Evolutionary conservation across 306 rosid genomes (phyloP).

Genomic region (Vigna unguiculata): DNA sequence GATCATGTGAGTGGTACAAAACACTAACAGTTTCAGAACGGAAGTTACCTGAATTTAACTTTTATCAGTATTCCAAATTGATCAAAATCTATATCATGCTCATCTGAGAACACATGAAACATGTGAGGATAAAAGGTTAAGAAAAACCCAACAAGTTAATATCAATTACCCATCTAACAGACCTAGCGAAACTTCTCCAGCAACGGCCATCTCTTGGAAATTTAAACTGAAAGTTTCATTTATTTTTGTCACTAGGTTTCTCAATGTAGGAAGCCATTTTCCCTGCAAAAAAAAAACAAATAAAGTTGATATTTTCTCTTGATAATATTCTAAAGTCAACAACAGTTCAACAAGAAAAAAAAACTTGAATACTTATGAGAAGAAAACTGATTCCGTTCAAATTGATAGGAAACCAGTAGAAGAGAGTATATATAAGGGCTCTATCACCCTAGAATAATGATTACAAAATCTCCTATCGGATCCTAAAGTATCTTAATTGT

Average conservation of each 20-base stretch:
- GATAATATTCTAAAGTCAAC: conserved; percentile 24
- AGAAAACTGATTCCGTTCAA: too few relatives aligned
- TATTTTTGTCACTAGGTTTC: conserved; percentile 85
- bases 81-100: conserved; percentile 82
- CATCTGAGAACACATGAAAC: conserved; percentile 68
- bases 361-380: too few relatives aligned
- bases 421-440: too few relatives aligned
- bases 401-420: too few relatives aligned
- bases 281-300: conserved; percentile 56
- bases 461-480: too few relatives aligned
- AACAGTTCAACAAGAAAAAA: not conserved
- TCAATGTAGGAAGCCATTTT: conserved; percentile 88
- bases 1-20: conserved; percentile 9
- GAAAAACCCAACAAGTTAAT: conserved; percentile 25
- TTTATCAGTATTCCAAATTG: conserved; percentile 88
- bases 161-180: conserved; percentile 29
- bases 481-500: too few relatives aligned
- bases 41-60: conserved; percentile 93
- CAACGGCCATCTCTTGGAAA: conserved; percentile 98
- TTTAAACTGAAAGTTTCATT: conserved; percentile 85
- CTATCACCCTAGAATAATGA: too few relatives aligned
- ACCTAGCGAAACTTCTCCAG: conserved; percentile 98
- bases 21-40: conserved; percentile 12
- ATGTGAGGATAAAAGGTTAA: conserved; percentile 38
- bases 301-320: conserved; percentile 25